Base-by-base conservation (phyloP, 2,329 filamentous ascomycete species). In the Aspergillus sp. region DNA sequence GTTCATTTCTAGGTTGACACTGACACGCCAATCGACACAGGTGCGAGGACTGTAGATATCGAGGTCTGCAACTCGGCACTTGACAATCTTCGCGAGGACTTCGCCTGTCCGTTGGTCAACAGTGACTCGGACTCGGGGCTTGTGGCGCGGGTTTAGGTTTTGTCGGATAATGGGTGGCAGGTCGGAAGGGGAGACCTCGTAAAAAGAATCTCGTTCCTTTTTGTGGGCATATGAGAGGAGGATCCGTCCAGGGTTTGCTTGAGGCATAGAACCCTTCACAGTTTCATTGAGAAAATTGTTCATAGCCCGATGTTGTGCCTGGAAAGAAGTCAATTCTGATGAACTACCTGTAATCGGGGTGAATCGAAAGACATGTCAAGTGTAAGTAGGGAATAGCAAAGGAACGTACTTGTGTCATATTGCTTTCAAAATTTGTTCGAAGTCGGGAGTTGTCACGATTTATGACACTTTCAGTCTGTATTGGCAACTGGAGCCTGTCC, bases 1-100 rank as follows among this genome's bases (percentile, higher is more conserved):
- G 54, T 88, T 84, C 84, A 96, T 92, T 84, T 99, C 96, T 2
- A 99, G 83, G 70, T 96, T 98, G 69, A 99, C 87, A 67, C 91
- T 96, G 65, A 99, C 88, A 11, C 95, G 90, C 76, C 92, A 96
- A 75, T 99, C 95, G 68, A 97, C 90, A 3, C 86, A 85, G 8
- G 84, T 84, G 50, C 80, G 79, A 0, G 95, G 93, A 65, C 91
- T 89, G 74, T 90, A 88, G 17, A 99, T 83, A 67, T 96, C 90
- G n/a, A 97, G 78, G 71, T 99, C 92, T 24, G 86, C 87, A 14
- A 98, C 82, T n/a, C 92, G 86, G 24, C 88, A 86, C 79, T 99
- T 99, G 75, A 99, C 86, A 67, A 99, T 97, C 73, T 90, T 92
- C 58, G 87, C 88, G 11, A 93, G 76, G 2, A 93, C 77, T 58